Conservation (phyloP, 1,284 basidiomycete genomes). For the Polyporus tsugae region DNA sequence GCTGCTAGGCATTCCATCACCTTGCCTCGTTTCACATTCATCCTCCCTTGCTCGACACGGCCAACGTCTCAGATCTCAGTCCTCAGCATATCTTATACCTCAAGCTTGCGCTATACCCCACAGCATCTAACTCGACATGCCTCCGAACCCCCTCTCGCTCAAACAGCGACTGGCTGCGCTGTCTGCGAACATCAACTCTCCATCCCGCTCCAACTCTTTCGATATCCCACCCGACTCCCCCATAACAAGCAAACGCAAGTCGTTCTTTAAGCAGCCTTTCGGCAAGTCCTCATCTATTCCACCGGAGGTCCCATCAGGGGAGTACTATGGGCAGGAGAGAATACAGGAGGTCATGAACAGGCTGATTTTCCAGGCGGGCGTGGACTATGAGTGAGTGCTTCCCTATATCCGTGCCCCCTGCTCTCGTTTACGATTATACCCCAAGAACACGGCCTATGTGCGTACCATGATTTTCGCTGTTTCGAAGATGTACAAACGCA, state of each 20-base stretch:
- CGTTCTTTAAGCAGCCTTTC: slow-evolving; percentile 37
- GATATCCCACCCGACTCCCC: slow-evolving; percentile 36
- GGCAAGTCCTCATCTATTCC: slow-evolving; percentile 16
- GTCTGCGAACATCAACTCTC: slow-evolving; percentile 31
- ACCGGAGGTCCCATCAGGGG: slow-evolving; percentile 13
- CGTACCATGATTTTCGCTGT: slow-evolving; percentile 39
- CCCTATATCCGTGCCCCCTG: slow-evolving; percentile 2
- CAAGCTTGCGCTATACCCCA: not conserved
- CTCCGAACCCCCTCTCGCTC: slow-evolving; percentile 36
- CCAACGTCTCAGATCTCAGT: slow-evolving; percentile 1
- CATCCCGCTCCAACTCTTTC: slow-evolving; percentile 25
- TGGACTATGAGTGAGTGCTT: slow-evolving; percentile 79
- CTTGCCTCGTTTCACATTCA: slow-evolving; percentile 5
- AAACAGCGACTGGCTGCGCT: slow-evolving; percentile 43
- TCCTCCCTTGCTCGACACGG: slow-evolving; percentile 4
- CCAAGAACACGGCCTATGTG: slow-evolving; percentile 85
- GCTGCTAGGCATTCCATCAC: slow-evolving; percentile 9
- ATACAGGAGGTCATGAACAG: slow-evolving; percentile 72
- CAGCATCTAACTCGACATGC: slow-evolving; percentile 26
- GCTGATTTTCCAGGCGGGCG: slow-evolving; percentile 87
- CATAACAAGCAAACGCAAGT: slow-evolving; percentile 31
- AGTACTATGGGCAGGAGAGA: slow-evolving; percentile 47
- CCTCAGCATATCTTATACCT: not conserved
- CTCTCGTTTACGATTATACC: not conserved
- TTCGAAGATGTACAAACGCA: not conserved